A percentile compares a stretch with the other conserved stretches of the same genome.
phyloP scores from a whole-genome alignment of 768 basidiomycete species.

The Termitomyces sp. region DNA sequence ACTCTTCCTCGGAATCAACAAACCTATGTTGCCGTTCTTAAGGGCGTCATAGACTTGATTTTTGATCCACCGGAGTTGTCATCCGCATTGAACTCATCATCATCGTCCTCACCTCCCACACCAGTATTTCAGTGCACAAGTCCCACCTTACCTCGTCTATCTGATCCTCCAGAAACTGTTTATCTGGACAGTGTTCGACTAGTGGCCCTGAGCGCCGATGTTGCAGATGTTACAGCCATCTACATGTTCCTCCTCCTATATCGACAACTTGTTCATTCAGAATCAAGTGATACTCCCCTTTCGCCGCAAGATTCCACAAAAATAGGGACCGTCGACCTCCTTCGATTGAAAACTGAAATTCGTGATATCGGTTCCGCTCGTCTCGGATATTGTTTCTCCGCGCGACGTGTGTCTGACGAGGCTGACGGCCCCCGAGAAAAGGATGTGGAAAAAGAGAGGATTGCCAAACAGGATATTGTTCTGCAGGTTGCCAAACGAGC shows the following conservation, averaged over 20 bases:
- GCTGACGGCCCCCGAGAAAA: conserved; percentile 16
- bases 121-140: conserved; percentile 22
- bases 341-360: conserved; percentile 67
- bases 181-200: conserved; percentile 77
- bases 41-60: conserved; percentile 59
- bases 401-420: conserved; percentile 18
- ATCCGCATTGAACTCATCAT: conserved; percentile 28
- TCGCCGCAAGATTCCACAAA: conserved; percentile 25
- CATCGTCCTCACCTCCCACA: conserved; percentile 22
- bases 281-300: conserved; percentile 25
- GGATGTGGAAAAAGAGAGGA: conserved; percentile 48
- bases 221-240: conserved; percentile 64
- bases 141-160: conserved; percentile 24
- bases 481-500: conserved; percentile 75
- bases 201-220: conserved; percentile 59
- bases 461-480: conserved; percentile 57
- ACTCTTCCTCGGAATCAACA: conserved; percentile 46
- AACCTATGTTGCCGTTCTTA: conserved; percentile 49
- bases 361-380: conserved; percentile 61
- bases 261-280: conserved; percentile 62
- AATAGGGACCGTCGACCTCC: conserved; percentile 47
- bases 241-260: conserved; percentile 81
- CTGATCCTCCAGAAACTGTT: conserved; percentile 67
- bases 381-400: conserved; percentile 54
- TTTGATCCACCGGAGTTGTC: conserved; percentile 43